Evolutionary conservation across 106 monocot species (phyloP), one percentile per base, ranked within the genome.

Genomic region (Ottelia alismoides): DNA sequence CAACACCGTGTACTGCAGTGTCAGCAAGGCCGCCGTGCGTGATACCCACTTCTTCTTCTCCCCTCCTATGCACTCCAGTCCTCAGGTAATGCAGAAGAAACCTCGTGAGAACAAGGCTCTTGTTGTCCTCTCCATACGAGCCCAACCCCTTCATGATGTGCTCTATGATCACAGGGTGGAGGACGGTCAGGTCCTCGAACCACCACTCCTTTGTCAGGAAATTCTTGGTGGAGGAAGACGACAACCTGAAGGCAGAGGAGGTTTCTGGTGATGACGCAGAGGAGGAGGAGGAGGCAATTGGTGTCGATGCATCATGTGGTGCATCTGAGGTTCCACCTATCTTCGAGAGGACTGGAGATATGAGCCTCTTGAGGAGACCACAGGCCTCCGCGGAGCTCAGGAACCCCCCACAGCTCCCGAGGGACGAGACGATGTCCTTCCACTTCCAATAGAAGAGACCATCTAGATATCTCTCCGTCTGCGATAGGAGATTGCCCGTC

Each of bases 1-100:
- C 77, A 28, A 90, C 86, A 0, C 98, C 98, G 43, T 90, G 61
- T 0, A 85, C 80, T 0, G 83, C 85, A 1, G 90, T 86, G 56
- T 90, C 90, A 5, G 98, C 98, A n/a, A 99, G 69, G 1, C 72
- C 74, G 7, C 61, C 57, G 30, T 62, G 66, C 25, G 31, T 49
- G 9, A 6, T 20, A 18, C 10, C 35, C 20, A 1, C 61, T 49
- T 1, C 49, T 53, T 3, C 22, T 45, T 17, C 10, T 16, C 26
- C 35, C 20, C 57, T 48, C 52, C 45, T 62, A 11, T 47, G 55
- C 24, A 31, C 54, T 9, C 57, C 66, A 20, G 66, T 44, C 49
- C 63, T 78, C 25, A 88, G 73, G 62, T 88, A 88, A 26, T 79
- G 72, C 22, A 88, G 63, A 1, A 88, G 61, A 58, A 88, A 88